phyloP scores from a whole-genome alignment of 2,329 filamentous ascomycete species.

The Proliferodiscus dingleyae region DNA sequence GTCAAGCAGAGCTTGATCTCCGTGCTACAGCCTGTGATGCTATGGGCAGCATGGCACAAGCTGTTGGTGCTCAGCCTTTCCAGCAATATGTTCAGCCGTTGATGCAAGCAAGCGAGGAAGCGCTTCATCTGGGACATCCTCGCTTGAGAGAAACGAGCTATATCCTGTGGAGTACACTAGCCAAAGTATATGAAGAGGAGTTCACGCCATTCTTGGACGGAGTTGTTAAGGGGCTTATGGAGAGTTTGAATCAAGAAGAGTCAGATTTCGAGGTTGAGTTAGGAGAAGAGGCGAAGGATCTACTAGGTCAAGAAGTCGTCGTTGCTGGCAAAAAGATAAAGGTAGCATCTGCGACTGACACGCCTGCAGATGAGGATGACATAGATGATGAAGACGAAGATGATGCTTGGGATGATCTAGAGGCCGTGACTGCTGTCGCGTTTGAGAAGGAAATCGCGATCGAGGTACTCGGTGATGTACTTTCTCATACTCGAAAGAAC shows the following conservation, averaged over 20 bases:
- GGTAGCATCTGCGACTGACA: constrained; percentile 60
- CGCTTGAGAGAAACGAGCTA: constrained; percentile 94
- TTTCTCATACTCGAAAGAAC: constrained; percentile 76
- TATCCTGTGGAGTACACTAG: constrained; percentile 91
- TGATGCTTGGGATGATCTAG: constrained; percentile 78
- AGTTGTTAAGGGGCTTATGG: constrained; percentile 74
- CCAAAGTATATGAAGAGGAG: constrained; percentile 85
- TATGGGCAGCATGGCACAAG: constrained; percentile 85
- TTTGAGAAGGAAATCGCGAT: constrained; percentile 97
- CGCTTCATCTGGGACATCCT: constrained; percentile 80
- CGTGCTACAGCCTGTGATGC: constrained; percentile 87
- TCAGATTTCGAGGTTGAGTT: constrained; percentile 72
- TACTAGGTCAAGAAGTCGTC: constrained; percentile 70
- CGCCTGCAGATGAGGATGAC: constrained; percentile 55
- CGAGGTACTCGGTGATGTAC: constrained; percentile 89
- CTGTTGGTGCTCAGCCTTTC: constrained; percentile 81
- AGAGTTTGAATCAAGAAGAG: constrained; percentile 85
- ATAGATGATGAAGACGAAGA: constrained; percentile 67
- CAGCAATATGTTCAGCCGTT: constrained; percentile 86
- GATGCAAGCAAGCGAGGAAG: constrained; percentile 90
- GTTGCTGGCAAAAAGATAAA: constrained; percentile 83
- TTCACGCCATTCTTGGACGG: constrained; percentile 75
- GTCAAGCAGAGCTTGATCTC: constrained; percentile 83
- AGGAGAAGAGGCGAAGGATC: constrained; percentile 66
- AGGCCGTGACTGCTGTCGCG: constrained; percentile 80